Evolutionary conservation across 257 asterid genomes (phyloP), one percentile per base, ranked within the genome.

Genomic region (Thymus mandschuricus): DNA sequence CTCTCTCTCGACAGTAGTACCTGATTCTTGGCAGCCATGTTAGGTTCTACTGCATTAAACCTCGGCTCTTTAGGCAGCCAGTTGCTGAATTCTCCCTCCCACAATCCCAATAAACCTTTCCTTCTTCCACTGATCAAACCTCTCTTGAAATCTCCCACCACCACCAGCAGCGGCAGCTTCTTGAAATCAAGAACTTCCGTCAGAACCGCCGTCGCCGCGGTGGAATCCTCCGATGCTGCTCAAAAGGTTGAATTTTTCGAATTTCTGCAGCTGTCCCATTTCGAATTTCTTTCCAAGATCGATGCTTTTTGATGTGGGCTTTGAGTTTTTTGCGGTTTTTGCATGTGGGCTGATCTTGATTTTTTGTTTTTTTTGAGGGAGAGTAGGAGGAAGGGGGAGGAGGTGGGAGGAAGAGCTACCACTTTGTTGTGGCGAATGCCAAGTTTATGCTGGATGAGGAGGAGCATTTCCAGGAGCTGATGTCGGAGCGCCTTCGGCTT

Each of bases 361-460:
- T 67, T 66, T 78, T 66, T 73, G 21, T 51, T 67, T 66, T 64
- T 10, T 71, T 61, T 59, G 78, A 3, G 75, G 43, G 75, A 21
- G 84, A 10, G 75, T 21, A 50, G 72, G 51, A 83, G 71, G 80
- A 57, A 62, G 92, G 72, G 34, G 76, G 44, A 66, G 88, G 70
- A 75, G 72, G 76, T 28, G 87, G 77, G 73, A 86, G 76, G 44
- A 89, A 83, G 76, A 85, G 46, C 67, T 94, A 87, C 64, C 91
- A 91, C 76, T 94, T 91, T 70, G 74, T 94, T 28, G 96, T 94
- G 75, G 99, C 98, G 31, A 91, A 91, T 83, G 98, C 97, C 4
- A 91, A 91, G 76, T 94, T 94, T 79, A 94, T 94, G 99, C 68
- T 94, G 89, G 99, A 94, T 43, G 99, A 94, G 68, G 99, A 94